phyloP scores from a whole-genome alignment of 257 asterid species.

The Solanum pinnatisectum region DNA sequence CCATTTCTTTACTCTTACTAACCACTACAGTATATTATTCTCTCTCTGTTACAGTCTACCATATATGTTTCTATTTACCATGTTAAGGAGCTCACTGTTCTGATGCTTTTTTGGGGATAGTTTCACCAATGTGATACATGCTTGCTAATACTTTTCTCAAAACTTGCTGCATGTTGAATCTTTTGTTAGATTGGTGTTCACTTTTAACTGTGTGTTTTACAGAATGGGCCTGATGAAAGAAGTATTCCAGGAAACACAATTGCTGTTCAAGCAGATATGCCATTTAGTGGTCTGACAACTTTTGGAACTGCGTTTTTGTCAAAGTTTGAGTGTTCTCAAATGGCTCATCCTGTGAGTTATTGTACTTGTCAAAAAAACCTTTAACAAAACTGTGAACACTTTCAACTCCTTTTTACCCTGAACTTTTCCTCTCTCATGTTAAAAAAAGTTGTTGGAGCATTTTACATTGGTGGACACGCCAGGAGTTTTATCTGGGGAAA shows the following conservation, averaged over 20 bases:
- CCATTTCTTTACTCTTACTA: not conserved
- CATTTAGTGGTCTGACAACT: constrained; percentile 78
- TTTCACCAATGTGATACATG: not conserved
- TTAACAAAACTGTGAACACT: not conserved
- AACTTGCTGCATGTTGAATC: not conserved
- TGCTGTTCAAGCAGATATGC: constrained; percentile 99
- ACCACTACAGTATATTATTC: not conserved
- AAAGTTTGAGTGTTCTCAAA: constrained; percentile 94
- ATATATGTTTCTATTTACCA: not conserved
- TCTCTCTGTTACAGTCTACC: not conserved
- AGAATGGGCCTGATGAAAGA: constrained; percentile 96
- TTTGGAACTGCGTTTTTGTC: constrained; percentile 91
- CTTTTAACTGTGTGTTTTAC: constrained; percentile 9
- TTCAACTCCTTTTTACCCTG: constrained; percentile 1
- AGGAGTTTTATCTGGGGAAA: constrained; percentile 95
- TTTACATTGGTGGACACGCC: constrained; percentile 93
- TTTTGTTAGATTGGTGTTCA: not conserved
- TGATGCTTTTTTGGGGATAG: not conserved
- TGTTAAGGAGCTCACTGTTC: not conserved
- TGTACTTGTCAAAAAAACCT: not conserved
- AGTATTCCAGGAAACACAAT: constrained; percentile 92
- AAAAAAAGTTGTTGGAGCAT: constrained; percentile 77
- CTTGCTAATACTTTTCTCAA: not conserved
- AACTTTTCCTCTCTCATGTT: not conserved
- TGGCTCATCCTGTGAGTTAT: constrained; percentile 92